Conservation (phyloP, 805 yeast species). For the Candida xyloterini region DNA sequence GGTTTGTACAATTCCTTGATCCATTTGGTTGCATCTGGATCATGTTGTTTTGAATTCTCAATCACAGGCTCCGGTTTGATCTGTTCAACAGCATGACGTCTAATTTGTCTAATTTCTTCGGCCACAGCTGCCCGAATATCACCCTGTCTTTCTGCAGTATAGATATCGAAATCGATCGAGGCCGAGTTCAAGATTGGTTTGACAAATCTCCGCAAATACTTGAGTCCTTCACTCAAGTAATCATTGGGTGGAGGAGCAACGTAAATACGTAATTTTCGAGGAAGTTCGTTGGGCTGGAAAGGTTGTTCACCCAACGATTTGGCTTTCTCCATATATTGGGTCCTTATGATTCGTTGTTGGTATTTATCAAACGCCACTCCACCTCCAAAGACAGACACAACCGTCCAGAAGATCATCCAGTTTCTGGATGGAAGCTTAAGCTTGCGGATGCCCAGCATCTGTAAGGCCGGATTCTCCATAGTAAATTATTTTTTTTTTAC, state of each 20-base stretch:
- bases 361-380: slow-evolving; percentile 76
- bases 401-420: slow-evolving; percentile 87
- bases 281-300: slow-evolving; percentile 46
- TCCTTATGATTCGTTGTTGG: slow-evolving; percentile 64
- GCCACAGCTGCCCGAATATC: slow-evolving; percentile 81
- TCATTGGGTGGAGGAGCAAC: slow-evolving; percentile 98
- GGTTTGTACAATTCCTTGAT: slow-evolving; percentile 39
- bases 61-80: slow-evolving; percentile 4
- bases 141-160: slow-evolving; percentile 82
- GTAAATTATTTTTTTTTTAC: slow-evolving; percentile 1
- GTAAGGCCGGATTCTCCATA: slow-evolving; percentile 67
- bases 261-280: slow-evolving; percentile 77
- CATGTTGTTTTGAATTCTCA: slow-evolving; percentile 2
- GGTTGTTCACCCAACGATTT: slow-evolving; percentile 45
- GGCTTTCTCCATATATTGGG: slow-evolving; percentile 62
- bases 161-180: slow-evolving; percentile 78
- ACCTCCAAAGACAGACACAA: slow-evolving; percentile 64
- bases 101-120: slow-evolving; percentile 67
- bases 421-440: slow-evolving; percentile 82
- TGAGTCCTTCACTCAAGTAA: slow-evolving; percentile 68
- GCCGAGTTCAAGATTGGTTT: slow-evolving; percentile 85
- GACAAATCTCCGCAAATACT: slow-evolving; percentile 70
- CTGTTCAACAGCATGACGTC: slow-evolving; percentile 40
- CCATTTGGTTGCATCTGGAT: slow-evolving; percentile 27
- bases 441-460: slow-evolving; percentile 80